phyloP scores from a whole-genome alignment of 2,329 filamentous ascomycete genomes.

The Albophoma yamanashiensis region DNA sequence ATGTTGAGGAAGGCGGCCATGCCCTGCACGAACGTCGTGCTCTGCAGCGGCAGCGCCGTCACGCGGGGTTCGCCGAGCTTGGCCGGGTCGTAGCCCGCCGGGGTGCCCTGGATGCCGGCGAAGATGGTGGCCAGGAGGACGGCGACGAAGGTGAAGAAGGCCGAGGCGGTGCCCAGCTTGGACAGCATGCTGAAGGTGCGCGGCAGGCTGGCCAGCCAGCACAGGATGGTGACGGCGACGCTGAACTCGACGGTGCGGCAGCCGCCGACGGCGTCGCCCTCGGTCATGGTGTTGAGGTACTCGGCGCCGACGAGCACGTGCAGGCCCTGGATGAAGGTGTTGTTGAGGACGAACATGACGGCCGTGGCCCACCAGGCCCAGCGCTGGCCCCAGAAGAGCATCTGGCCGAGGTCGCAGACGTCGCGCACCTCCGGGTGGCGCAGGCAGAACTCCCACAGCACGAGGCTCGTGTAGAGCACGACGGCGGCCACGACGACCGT shows the following conservation, averaged over 20 bases:
- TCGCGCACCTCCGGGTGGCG: slow-evolving; percentile 85
- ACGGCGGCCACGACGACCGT: slow-evolving; percentile 67
- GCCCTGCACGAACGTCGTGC: slow-evolving; percentile 70
- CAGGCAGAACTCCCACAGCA: slow-evolving; percentile 74
- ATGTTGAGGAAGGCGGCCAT: slow-evolving; percentile 92
- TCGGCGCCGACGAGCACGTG: slow-evolving; percentile 79
- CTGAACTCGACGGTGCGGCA: slow-evolving; percentile 75
- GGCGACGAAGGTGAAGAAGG: slow-evolving; percentile 82
- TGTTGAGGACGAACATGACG: slow-evolving; percentile 87
- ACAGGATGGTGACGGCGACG: slow-evolving; percentile 62
- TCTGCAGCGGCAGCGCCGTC: slow-evolving; percentile 52
- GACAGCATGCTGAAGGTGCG: slow-evolving; percentile 76
- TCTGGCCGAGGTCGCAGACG: slow-evolving; percentile 91
- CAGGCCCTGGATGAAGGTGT: slow-evolving; percentile 77
- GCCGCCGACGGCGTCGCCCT: slow-evolving; percentile 46
- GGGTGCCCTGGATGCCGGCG: slow-evolving; percentile 63
- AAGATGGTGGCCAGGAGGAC: slow-evolving; percentile 79
- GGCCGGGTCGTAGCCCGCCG: slow-evolving; percentile 51
- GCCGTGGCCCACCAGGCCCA: slow-evolving; percentile 62
- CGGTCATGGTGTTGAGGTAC: slow-evolving; percentile 83
- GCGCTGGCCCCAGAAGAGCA: slow-evolving; percentile 77
- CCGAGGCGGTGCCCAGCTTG: slow-evolving; percentile 68
- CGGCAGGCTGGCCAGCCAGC: slow-evolving; percentile 70
- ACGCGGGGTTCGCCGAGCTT: slow-evolving; percentile 52
- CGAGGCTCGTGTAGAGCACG: slow-evolving; percentile 64